These are phyloP conservation scores for Neopestalotiopsis clavispora DNA, from an alignment of 2,329 filamentous ascomycete species.

Conservation along the genomic window DNA sequence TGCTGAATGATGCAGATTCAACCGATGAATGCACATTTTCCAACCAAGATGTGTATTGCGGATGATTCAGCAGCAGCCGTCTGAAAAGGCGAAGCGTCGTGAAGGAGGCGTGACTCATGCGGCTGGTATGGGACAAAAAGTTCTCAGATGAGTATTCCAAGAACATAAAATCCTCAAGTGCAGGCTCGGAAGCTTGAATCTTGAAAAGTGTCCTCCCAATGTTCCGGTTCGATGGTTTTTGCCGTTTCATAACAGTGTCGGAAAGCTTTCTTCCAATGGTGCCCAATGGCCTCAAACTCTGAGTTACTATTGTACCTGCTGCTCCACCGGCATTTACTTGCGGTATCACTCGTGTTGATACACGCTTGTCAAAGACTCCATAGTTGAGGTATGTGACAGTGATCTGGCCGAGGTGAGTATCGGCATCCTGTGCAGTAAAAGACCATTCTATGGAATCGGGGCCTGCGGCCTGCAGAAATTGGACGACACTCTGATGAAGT, in stretches of 20 bases:
- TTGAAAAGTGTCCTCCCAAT: not conserved
- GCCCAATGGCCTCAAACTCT: not conserved
- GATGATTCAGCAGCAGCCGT: not conserved
- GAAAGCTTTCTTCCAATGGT: not conserved
- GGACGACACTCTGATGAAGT: not conserved
- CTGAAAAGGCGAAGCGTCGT: not conserved
- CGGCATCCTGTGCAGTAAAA: not conserved
- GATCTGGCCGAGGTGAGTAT: accelerated
- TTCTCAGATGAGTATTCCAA: not conserved
- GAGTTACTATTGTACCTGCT: not conserved
- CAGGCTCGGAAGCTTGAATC: not conserved
- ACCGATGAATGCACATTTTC: too few relatives aligned
- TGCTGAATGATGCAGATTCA: too few relatives aligned
- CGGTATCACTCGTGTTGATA: not conserved
- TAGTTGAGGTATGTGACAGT: not conserved
- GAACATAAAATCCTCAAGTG: not conserved
- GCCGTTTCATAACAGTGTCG: not conserved
- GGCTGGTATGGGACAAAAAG: not conserved
- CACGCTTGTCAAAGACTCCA: not conserved
- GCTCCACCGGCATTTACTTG: not conserved
- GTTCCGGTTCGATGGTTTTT: not conserved
- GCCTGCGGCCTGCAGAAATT: not conserved
- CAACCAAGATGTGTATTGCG: too few relatives aligned
- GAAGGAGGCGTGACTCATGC: not conserved
- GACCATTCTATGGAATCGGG: not conserved